Evolutionary conservation across 2,329 filamentous ascomycete species (phyloP), one percentile per base, ranked within the genome.

Genomic region (Penicillium sp.): DNA sequence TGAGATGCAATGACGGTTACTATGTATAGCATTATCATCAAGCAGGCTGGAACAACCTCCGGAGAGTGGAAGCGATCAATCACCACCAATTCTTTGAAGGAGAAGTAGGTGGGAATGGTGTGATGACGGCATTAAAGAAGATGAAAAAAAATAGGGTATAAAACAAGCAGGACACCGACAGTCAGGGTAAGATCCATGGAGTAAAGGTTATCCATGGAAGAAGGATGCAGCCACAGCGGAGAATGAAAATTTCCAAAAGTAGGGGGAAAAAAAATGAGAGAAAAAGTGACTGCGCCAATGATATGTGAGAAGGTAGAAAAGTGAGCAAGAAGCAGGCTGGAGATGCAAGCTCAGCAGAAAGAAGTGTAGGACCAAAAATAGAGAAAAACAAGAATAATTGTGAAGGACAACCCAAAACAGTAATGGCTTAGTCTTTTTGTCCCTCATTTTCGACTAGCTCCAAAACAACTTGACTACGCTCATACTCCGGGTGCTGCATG

Each of bases 371-470:
- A 14, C 19, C 30, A 23, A 30, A 38, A 32, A 16, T 26, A 30
- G 32, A 46, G 13, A 27, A n/a, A 51, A 35, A 42, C n/a, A n/a
- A n/a, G n/a, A 35, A 23, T 3, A n/a, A 13, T 27, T 30, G 14
- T 7, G 32, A 45, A 42, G n/a, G 14, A 30, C 2, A 27, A 13
- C 16, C 18, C 11, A 48, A 34, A 13, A 6, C 4, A n/a, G 10
- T 2, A 5, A 5, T 9, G 13, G 3, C 29, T 59, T 59, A 78
- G 57, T 84, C 81, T 65, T 79, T 82, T 59, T 93, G 88, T 6
- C 90, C 92, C 67, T 96, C 90, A 71, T 97, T 97, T 63, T 97
- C 82, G 61, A 96, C 77, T 81, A 99, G 81, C 77, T 99, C 94
- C 59, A 97, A 79, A 59, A 99, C 86, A 61, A 99, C 86, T 78